Percentiles rank a stretch among this genome's conserved stretches.
Conservation (phyloP, 1,139 yeast genomes). For the Diutina mesorugosa region DNA sequence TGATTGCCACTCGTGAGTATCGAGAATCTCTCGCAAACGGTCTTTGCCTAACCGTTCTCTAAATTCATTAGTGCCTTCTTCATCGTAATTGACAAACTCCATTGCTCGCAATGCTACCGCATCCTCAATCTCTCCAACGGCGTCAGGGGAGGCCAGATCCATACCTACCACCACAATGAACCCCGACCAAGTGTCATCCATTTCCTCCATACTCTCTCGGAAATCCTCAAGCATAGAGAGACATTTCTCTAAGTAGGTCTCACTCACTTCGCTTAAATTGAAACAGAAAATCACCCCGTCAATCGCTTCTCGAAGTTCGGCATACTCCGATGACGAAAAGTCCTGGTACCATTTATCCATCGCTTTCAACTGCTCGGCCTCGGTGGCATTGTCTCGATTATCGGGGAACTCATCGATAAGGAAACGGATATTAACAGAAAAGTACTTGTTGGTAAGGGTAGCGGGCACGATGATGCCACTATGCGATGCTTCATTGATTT, state of each 20-base stretch:
- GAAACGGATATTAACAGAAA: conserved; percentile 15
- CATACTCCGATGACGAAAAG: conserved; percentile 16
- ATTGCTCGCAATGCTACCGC: conserved; percentile 6
- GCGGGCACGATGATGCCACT: conserved; percentile 20
- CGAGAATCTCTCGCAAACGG: conserved; percentile 22
- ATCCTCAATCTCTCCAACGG: conserved; percentile 5
- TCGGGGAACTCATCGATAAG: conserved; percentile 29
- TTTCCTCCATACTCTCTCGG: background rate
- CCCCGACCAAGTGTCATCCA: conserved; percentile 4
- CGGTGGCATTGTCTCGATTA: conserved; percentile 4
- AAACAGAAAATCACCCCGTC: conserved; percentile 27
- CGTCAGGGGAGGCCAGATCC: background rate
- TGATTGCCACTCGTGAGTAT: conserved; percentile 26
- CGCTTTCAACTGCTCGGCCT: conserved; percentile 5
- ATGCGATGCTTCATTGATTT: conserved; percentile 13
- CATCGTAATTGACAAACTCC: conserved; percentile 7
- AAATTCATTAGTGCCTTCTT: conserved; percentile 7
- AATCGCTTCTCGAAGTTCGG: conserved; percentile 24
- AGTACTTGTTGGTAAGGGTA: conserved; percentile 21
- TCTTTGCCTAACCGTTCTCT: conserved; percentile 9
- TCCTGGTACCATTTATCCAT: conserved; percentile 19
- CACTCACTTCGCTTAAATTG: conserved; percentile 8
- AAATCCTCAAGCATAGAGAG: background rate
- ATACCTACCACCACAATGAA: conserved; percentile 6
- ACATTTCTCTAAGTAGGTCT: background rate